Evolutionary conservation across 2,329 filamentous ascomycete genomes (phyloP).

Genomic region (Colletotrichum liaoningense): DNA sequence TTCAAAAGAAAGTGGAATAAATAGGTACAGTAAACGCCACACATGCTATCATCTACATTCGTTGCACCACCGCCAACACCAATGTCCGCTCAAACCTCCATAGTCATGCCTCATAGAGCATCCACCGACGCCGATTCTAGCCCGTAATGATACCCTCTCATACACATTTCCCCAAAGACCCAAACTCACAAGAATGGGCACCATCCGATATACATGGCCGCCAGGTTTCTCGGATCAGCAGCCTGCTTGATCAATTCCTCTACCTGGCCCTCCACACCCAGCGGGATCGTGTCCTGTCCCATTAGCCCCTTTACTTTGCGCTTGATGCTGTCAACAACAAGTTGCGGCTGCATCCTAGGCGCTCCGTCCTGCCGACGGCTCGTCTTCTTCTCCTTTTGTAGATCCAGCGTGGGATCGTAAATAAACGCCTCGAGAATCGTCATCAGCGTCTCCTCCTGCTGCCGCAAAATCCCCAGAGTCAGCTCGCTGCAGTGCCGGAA

Average conservation of each 20-base stretch:
- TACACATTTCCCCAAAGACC: neutral
- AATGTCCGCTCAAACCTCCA: neutral
- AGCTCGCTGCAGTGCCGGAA: constrained; percentile 93
- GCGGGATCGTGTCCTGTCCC: constrained; percentile 87
- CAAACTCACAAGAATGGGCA: constrained; percentile 65
- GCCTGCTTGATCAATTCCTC: constrained; percentile 93
- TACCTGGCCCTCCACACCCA: constrained; percentile 97
- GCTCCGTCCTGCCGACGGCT: constrained; percentile 48
- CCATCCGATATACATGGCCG: constrained; percentile 98
- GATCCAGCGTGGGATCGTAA: constrained; percentile 95
- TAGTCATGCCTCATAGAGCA: neutral
- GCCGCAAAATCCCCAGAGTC: constrained; percentile 83
- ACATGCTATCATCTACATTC: neutral
- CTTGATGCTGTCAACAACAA: constrained; percentile 89
- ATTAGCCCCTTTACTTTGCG: constrained; percentile 88
- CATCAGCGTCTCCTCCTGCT: constrained; percentile 96
- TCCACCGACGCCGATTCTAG: neutral
- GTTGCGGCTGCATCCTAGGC: constrained; percentile 68
- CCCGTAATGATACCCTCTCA: neutral
- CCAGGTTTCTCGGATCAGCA: constrained; percentile 81
- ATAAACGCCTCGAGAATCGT: constrained; percentile 97
- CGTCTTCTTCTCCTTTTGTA: constrained; percentile 78
- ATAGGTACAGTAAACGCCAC: neutral
- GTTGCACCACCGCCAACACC: constrained; percentile 14
- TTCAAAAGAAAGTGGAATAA: neutral